phyloP scores from a whole-genome alignment of 2,329 filamentous ascomycete genomes.

The Clathrospora elynae region DNA sequence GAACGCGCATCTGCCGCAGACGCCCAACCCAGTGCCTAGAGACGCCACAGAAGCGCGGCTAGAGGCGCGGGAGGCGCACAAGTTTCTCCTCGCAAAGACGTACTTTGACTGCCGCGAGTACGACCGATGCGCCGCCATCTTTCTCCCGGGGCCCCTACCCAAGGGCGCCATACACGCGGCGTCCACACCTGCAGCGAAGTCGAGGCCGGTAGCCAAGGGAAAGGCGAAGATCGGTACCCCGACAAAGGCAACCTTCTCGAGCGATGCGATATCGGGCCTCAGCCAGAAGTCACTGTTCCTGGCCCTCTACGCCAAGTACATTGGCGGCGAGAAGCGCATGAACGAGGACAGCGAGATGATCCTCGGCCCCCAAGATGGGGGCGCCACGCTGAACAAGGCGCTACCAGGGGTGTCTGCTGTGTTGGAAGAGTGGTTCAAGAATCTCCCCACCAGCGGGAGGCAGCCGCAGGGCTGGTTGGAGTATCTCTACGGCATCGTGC shows the following conservation, averaged over 20 bases:
- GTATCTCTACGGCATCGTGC: constrained; percentile 86
- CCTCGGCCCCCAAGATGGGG: constrained; percentile 87
- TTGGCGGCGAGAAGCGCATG: constrained; percentile 93
- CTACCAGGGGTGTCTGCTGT: constrained; percentile 74
- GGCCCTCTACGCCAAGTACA: constrained; percentile 87
- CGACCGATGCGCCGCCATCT: constrained; percentile 88
- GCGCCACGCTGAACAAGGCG: constrained; percentile 83
- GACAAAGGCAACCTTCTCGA: constrained; percentile 41
- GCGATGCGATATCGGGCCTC: constrained; percentile 56
- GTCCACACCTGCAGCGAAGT: constrained; percentile 39
- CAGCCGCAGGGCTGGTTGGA: constrained; percentile 91
- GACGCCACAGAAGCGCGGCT: constrained; percentile 75
- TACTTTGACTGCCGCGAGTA: constrained; percentile 96
- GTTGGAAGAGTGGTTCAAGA: constrained; percentile 79
- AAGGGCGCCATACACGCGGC: constrained; percentile 64
- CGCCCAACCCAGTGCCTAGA: constrained; percentile 55
- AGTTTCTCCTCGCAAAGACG: constrained; percentile 88
- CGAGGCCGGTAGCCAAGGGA: constrained; percentile 59
- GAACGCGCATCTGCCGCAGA: constrained; percentile 53
- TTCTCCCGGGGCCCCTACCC: constrained; percentile 80
- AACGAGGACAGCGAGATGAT: constrained; percentile 98
- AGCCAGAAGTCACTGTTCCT: constrained; percentile 94
- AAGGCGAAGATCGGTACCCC: constrained; percentile 58
- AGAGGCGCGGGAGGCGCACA: constrained; percentile 78
- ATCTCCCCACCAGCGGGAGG: constrained; percentile 62